phyloP scores from a whole-genome alignment of 495 filamentous ascomycete genomes.

The Filosporella fistucella region DNA sequence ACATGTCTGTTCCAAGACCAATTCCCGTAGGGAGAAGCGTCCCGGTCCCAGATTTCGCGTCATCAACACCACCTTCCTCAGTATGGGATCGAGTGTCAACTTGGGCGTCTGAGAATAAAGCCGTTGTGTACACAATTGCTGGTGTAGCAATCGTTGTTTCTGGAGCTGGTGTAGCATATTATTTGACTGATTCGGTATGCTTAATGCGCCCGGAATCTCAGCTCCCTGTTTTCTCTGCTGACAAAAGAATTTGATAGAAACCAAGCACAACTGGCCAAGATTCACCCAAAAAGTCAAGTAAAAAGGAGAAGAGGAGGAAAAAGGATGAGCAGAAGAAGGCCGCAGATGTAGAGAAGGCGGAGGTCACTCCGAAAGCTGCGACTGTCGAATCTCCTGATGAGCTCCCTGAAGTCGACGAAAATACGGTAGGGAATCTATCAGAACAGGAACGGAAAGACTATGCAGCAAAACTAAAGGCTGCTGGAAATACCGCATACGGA shows the following conservation, averaged over 20 bases:
- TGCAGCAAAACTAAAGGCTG: constrained; percentile 85
- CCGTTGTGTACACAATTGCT: constrained; percentile 89
- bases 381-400: constrained; percentile 67
- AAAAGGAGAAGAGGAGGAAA: constrained; percentile 56
- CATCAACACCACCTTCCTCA: constrained; percentile 53
- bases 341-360: constrained; percentile 34
- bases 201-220: not conserved
- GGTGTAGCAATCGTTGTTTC: constrained; percentile 89
- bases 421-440: constrained; percentile 62
- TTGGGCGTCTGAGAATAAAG: constrained; percentile 95
- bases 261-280: constrained; percentile 17
- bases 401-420: constrained; percentile 81
- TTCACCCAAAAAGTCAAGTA: constrained; percentile 48
- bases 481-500: constrained; percentile 95
- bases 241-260: constrained; percentile 35
- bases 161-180: constrained; percentile 87
- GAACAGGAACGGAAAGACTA: constrained; percentile 76
- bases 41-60: constrained; percentile 25
- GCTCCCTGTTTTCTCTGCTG: constrained; percentile 18
- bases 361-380: constrained; percentile 38
- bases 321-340: constrained; percentile 35
- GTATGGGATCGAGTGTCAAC: constrained; percentile 84
- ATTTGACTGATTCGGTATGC: constrained; percentile 53
- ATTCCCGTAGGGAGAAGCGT: constrained; percentile 10
- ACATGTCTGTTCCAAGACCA: constrained; percentile 15